Evolutionary conservation across 371 early-diverging fungal species (phyloP).

Genomic region (Chytridiales sp.): DNA sequence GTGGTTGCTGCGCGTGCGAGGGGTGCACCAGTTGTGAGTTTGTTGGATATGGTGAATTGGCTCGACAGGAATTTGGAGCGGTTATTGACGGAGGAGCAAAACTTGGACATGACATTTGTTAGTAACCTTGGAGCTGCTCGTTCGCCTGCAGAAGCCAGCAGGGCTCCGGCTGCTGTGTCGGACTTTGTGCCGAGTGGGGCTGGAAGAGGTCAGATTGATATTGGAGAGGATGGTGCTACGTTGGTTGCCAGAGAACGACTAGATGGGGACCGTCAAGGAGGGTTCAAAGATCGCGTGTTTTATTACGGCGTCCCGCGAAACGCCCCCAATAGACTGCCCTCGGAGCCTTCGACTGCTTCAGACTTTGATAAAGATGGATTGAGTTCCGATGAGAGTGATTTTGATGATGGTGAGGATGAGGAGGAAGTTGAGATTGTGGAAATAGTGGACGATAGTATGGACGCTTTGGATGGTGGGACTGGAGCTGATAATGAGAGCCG

Average conservation of each 20-base stretch:
- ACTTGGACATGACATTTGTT: slow-evolving; percentile 16
- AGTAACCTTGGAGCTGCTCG: slow-evolving; percentile 12
- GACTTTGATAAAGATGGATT: slow-evolving; percentile 8
- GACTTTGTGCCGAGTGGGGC: too few species aligned
- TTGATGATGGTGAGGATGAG: slow-evolving; percentile 18
- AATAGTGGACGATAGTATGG: too few species aligned
- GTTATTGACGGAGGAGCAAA: slow-evolving; percentile 34
- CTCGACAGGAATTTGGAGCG: slow-evolving; percentile 60
- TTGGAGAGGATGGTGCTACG: background rate
- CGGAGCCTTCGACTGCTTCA: background rate
- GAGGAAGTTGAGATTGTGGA: slow-evolving; percentile 8
- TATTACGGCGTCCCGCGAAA: slow-evolving; percentile 28
- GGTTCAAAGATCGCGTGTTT: slow-evolving; percentile 22
- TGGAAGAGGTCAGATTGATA: slow-evolving; percentile 7
- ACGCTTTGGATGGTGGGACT: slow-evolving; percentile 4
- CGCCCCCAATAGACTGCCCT: background rate
- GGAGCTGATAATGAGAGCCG: slow-evolving; percentile 24
- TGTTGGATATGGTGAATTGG: slow-evolving; percentile 57
- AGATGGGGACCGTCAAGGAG: background rate
- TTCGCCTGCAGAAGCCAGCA: too few species aligned
- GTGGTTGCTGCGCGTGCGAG: slow-evolving; percentile 19
- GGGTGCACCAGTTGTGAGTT: slow-evolving; percentile 9
- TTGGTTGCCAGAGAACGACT: background rate
- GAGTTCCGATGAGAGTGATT: background rate
- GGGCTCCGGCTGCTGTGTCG: background rate